Percentiles rank a stretch among this genome's conserved stretches.
Conservation (phyloP, 768 basidiomycete species). For the Cyclocybe cylindracea region DNA sequence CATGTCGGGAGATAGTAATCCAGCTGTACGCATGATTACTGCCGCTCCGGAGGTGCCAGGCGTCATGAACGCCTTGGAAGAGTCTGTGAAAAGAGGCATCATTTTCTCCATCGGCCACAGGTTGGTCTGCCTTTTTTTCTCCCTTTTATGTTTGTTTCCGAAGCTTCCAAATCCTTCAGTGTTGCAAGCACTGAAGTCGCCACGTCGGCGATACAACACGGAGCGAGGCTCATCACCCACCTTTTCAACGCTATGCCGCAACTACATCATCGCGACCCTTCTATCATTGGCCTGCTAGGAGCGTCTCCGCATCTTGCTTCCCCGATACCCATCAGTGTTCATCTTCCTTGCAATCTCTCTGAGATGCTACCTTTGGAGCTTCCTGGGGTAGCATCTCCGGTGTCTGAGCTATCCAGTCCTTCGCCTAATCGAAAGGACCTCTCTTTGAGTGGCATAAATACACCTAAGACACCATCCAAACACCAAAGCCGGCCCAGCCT, state of each 20-base stretch:
- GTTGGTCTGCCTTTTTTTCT: constrained; percentile 34
- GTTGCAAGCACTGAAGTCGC: constrained; percentile 76
- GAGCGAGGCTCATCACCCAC: constrained; percentile 88
- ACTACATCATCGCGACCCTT: constrained; percentile 87
- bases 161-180: constrained; percentile 33
- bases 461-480: constrained; percentile 15
- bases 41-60: constrained; percentile 86
- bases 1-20: constrained; percentile 43
- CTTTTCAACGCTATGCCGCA: constrained; percentile 94
- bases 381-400: constrained; percentile 11
- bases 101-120: constrained; percentile 90
- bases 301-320: constrained; percentile 65
- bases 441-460: constrained; percentile 17
- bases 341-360: constrained; percentile 14
- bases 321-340: constrained; percentile 12
- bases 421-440: constrained; percentile 8
- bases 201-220: constrained; percentile 65
- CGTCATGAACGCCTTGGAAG: constrained; percentile 68
- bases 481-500: constrained; percentile 32
- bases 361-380: constrained; percentile 13
- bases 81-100: constrained; percentile 64
- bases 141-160: neutral
- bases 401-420: constrained; percentile 9
- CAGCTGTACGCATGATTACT: constrained; percentile 79
- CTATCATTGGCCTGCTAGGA: constrained; percentile 86